phyloP scores from a whole-genome alignment of 2,329 filamentous ascomycete species.

The Fusarium vanettenii region DNA sequence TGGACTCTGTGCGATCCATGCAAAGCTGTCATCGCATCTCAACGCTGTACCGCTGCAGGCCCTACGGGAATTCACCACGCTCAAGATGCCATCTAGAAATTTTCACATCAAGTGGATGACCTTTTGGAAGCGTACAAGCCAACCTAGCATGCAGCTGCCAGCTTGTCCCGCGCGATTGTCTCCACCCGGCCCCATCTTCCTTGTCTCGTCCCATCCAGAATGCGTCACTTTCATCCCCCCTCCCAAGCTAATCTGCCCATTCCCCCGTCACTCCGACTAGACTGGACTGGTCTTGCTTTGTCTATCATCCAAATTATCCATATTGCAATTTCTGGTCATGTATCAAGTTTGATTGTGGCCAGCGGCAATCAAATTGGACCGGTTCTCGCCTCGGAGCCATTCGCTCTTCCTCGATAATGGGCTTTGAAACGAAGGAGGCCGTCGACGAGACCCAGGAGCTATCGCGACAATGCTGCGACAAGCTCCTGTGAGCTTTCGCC shows the following conservation, averaged over 20 bases:
- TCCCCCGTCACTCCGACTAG: conserved; percentile 12
- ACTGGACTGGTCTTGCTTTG: background rate
- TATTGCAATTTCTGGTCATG: conserved; percentile 7
- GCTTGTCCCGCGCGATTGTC: conserved; percentile 14
- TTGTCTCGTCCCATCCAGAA: conserved; percentile 32
- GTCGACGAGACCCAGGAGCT: conserved; percentile 22
- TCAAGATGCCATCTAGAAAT: background rate
- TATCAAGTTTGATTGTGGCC: conserved; percentile 14
- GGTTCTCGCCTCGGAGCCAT: background rate
- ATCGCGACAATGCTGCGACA: conserved; percentile 19
- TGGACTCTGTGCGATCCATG: conserved; percentile 6
- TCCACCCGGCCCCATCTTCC: conserved; percentile 5
- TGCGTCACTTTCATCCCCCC: conserved; percentile 32
- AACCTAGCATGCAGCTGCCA: conserved; percentile 27
- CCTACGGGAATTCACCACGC: background rate
- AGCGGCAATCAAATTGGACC: background rate
- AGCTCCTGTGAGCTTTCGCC: conserved; percentile 29
- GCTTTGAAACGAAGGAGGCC: conserved; percentile 30
- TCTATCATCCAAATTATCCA: conserved; percentile 9
- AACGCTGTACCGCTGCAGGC: background rate
- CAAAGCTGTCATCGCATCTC: conserved; percentile 7
- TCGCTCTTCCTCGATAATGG: conserved; percentile 16
- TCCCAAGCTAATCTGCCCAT: conserved; percentile 28
- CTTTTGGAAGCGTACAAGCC: background rate
- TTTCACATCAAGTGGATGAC: background rate